Evolutionary conservation across 2,329 filamentous ascomycete species (phyloP), one percentile per base, ranked within the genome.

Genomic region (Claviceps cyperi): DNA sequence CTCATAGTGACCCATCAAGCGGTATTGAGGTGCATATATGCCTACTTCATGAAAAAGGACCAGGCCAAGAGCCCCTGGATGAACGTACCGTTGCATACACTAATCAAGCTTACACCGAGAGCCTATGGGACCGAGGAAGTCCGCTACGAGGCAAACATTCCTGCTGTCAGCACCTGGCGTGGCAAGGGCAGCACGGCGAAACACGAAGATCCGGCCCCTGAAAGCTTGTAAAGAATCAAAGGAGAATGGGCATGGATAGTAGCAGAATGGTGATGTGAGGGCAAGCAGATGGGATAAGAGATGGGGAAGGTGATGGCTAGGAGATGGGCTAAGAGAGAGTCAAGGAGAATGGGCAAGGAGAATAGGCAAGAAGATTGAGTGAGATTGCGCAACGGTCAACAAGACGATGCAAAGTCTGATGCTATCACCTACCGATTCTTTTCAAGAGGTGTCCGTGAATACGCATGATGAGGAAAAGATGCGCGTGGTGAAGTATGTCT

Each of bases 1-100:
- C 80, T 98, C 53, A 97, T 98, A 58, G 89, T 98, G 54, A 97
- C 92, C 3, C 92, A 98, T 65, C 92, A 98, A 69, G 92, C 92
- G 14, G 91, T 98, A 36, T 74, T 98, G 54, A 81, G 92, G 52
- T 98, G 92, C 72, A 95, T 98, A 60, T 98, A 97, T 63, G 88
- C 92, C 32, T 98, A 98, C 68, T 98, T 97, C 66, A 95, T 96
- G 85, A 94, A 97, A 61, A 88, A 92, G 60, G 84, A 88, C 50
- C 92, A 97, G 67, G 82, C 90, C 59, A 80, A 87, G 68, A 92
- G 86, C 57, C 92, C 92, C 0, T 98, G 92, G 92, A 95, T 97
- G 86, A 91, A 96, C 61, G 92, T 98, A 8, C 92, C 92, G 6
- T 75, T 98, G 53, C 92, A 98, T 66, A 95, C 88, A 8, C 75